Evolutionary conservation across 331 rosid genomes (phyloP), one percentile per base, ranked within the genome.

Genomic region (Phaseolus coccineus): DNA sequence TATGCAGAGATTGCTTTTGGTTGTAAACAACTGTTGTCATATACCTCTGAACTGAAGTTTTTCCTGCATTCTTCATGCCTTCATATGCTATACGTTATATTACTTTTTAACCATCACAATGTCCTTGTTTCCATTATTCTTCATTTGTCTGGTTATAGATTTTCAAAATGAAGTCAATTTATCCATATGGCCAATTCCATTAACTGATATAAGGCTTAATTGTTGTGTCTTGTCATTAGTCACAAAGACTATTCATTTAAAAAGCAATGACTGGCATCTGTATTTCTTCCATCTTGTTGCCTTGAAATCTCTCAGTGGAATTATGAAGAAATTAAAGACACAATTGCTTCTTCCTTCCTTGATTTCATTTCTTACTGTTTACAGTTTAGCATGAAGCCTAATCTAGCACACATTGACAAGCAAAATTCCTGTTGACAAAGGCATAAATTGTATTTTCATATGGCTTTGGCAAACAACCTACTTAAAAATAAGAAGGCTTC

Each of bases 11-110:
- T 72, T 24, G 68, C 46, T 61, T 24, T 24, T 9, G 66, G 4
- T 59, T 58, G 31, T 69, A 30, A 57, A 69, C 35, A n/a, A 33
- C 56, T 69, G n/a, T 58, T 33, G 59, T 78, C 22, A 19, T 57
- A 57, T 55, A 78, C 27, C 62, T 28, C 16, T 27, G 16, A 70
- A 33, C 46, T 22, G 62, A 33, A 78, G 52, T 48, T 61, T 76
- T 9, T 64, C n/a, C 64, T 19, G 61, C 37, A 47, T 50, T 63
- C 64, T 76, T 63, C 39, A 27, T 74, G 46, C 30, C 69, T 39
- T 74, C n/a, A 27, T 74, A 28, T 27, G 19, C 55, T 40, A 57
- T 27, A 74, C 46, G 16, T 40, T 46, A 30, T 75, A 31, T 24
- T 75, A 46, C 48, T 30, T 63, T 35, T 33, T 27, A 15, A 33